phyloP scores from a whole-genome alignment of 2,329 filamentous ascomycete genomes.

The Colletotrichum viniferum region DNA sequence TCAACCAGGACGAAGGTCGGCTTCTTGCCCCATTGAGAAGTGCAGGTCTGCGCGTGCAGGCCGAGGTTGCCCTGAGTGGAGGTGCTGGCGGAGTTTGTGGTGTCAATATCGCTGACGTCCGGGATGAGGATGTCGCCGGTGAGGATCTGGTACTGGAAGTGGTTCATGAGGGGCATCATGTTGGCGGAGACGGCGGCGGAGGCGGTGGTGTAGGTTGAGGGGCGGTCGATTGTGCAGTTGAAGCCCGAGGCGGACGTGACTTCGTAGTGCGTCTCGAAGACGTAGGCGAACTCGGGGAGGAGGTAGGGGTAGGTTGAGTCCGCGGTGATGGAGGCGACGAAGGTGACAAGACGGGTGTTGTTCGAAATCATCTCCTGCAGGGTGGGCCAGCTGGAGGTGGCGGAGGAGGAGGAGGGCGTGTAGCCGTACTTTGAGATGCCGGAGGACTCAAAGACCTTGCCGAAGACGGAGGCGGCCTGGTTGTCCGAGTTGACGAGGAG shows the following conservation, averaged over 20 bases:
- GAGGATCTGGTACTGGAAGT: constrained; percentile 71
- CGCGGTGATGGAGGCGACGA: constrained; percentile 62
- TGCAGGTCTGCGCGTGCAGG: constrained; percentile 58
- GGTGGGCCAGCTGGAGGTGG: constrained; percentile 67
- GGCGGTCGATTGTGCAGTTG: constrained; percentile 74
- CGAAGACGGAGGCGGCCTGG: constrained; percentile 59
- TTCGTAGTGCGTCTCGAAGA: constrained; percentile 78
- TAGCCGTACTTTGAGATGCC: constrained; percentile 68
- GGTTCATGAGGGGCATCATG: constrained; percentile 77
- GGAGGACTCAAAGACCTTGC: constrained; percentile 57
- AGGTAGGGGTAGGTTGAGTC: constrained; percentile 57
- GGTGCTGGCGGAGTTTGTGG: constrained; percentile 69
- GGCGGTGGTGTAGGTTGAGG: constrained; percentile 53
- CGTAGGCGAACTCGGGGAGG: constrained; percentile 65
- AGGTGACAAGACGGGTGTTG: constrained; percentile 70
- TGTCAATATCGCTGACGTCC: constrained; percentile 61
- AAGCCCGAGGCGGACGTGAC: constrained; percentile 67
- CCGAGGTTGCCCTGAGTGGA: constrained; percentile 58
- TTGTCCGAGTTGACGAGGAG: constrained; percentile 74
- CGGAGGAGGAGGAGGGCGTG: constrained; percentile 49
- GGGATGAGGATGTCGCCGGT: constrained; percentile 63
- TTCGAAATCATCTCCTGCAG: constrained; percentile 70
- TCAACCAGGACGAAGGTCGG: constrained; percentile 82
- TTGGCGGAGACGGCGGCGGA: constrained; percentile 59
- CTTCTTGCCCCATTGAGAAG: constrained; percentile 60